phyloP scores from a whole-genome alignment of 208 protist species.

The Leishmania mexicana region DNA sequence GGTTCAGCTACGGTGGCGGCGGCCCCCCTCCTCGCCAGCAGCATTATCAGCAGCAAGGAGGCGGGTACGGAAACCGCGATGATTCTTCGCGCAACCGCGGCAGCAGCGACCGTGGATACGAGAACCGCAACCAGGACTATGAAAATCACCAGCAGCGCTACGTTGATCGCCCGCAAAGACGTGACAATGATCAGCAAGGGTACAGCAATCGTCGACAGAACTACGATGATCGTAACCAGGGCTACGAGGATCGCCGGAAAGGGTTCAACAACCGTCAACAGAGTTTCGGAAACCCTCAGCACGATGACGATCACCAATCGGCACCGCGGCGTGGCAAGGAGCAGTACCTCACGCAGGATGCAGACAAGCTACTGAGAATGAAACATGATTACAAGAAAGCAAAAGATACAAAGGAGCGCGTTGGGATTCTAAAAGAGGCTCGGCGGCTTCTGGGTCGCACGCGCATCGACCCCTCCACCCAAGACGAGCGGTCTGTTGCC shows the following conservation, averaged over 20 bases:
- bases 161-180: conserved; percentile 1
- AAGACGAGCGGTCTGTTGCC: conserved; percentile 80
- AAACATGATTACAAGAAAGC: conserved; percentile 64
- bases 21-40: conserved; percentile 2
- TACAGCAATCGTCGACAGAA: conserved; percentile 1
- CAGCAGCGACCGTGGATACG: background rate
- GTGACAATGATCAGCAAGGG: conserved; percentile 12
- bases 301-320: conserved; percentile 7
- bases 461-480: conserved; percentile 79
- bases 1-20: background rate
- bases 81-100: background rate
- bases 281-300: background rate
- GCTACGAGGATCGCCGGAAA: background rate
- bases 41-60: conserved; percentile 8
- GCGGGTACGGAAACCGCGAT: conserved; percentile 3
- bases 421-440: conserved; percentile 49
- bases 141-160: conserved; percentile 15
- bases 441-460: conserved; percentile 47
- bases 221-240: background rate
- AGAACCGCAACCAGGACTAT: conserved; percentile 10
- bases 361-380: conserved; percentile 59
- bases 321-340: conserved; percentile 4
- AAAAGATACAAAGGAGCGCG: conserved; percentile 57
- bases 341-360: conserved; percentile 53
- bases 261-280: conserved; percentile 10